phyloP scores from a whole-genome alignment of 139 green algal genomes.

The Pseudopediastrum boryanum region DNA sequence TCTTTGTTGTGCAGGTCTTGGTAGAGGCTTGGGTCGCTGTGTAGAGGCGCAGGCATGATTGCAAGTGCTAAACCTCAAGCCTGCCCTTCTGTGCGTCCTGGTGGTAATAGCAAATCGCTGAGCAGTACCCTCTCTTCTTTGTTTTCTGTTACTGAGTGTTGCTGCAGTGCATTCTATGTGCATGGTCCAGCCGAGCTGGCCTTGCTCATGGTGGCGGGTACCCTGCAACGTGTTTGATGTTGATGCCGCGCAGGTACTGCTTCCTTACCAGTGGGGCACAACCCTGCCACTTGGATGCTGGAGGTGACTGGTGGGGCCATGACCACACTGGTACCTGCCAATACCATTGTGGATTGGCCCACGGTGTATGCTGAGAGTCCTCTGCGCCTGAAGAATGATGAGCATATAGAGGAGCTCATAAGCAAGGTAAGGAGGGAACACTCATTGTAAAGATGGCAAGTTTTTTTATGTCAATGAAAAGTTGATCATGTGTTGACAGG shows the following conservation, averaged over 20 bases:
- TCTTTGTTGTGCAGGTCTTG: background rate
- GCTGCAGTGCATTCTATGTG: background rate
- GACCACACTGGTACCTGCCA: slow-evolving; percentile 11
- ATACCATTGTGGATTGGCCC: slow-evolving; percentile 36
- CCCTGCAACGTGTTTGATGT: background rate
- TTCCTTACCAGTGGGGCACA: slow-evolving; percentile 41
- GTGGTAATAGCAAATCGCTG: background rate
- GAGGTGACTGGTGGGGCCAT: slow-evolving; percentile 52
- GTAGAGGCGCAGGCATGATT: background rate
- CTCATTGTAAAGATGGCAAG: too few relatives aligned
- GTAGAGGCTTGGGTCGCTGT: background rate
- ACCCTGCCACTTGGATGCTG: slow-evolving; percentile 88
- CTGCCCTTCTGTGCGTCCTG: too few relatives aligned
- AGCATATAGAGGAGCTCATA: background rate
- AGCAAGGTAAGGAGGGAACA: too few relatives aligned
- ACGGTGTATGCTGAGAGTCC: slow-evolving; percentile 11
- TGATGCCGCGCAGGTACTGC: slow-evolving; percentile 24
- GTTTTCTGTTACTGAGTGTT: background rate
- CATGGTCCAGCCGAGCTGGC: background rate
- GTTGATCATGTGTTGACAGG: too few relatives aligned
- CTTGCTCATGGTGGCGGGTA: background rate
- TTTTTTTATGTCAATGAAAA: too few relatives aligned
- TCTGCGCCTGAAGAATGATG: background rate
- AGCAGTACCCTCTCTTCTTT: background rate
- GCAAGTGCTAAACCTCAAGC: too few relatives aligned